Percentiles rank a stretch among this genome's conserved stretches.
These are phyloP conservation scores for Geotrichum carabidarum DNA, from an alignment of 1,139 yeast genomes.

Conservation along the genomic window DNA sequence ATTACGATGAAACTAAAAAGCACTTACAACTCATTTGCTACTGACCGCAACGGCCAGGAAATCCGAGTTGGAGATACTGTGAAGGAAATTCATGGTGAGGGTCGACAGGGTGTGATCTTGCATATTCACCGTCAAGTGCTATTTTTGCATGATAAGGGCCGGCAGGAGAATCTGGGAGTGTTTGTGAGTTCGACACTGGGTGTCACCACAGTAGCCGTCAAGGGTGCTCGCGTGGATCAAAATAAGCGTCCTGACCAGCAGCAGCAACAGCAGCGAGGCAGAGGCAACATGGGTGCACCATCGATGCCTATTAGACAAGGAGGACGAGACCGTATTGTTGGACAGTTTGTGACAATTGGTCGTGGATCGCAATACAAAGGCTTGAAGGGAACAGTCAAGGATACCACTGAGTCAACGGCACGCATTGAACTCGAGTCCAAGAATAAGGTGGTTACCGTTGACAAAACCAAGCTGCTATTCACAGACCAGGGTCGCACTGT, in stretches of 20 bases:
- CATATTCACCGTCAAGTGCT: slow-evolving; percentile 78
- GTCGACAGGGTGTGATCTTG: slow-evolving; percentile 79
- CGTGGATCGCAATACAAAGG: slow-evolving; percentile 91
- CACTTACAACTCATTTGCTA: slow-evolving; percentile 63
- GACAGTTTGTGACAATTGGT: slow-evolving; percentile 79
- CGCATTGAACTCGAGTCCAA: slow-evolving; percentile 92
- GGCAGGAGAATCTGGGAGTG: slow-evolving; percentile 84
- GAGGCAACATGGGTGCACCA: slow-evolving; percentile 48
- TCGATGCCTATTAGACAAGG: slow-evolving; percentile 45
- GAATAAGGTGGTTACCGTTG: slow-evolving; percentile 79
- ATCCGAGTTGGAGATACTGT: slow-evolving; percentile 89
- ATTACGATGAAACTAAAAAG: slow-evolving; percentile 72
- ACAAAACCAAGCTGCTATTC: slow-evolving; percentile 70
- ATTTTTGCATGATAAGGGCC: slow-evolving; percentile 73
- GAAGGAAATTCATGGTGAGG: slow-evolving; percentile 71
- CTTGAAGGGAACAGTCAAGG: slow-evolving; percentile 86
- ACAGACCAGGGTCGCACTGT: slow-evolving; percentile 59
- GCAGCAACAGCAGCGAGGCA: slow-evolving; percentile 33
- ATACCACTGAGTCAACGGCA: slow-evolving; percentile 86
- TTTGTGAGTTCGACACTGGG: slow-evolving; percentile 73
- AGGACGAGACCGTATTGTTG: slow-evolving; percentile 76
- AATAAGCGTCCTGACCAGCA: slow-evolving; percentile 45
- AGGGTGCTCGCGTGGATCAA: slow-evolving; percentile 66
- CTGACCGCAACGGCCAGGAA: slow-evolving; percentile 81
- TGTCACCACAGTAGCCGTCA: slow-evolving; percentile 78